Conservation (phyloP, 2,329 filamentous ascomycete genomes). For the Claviceps digitariae region DNA sequence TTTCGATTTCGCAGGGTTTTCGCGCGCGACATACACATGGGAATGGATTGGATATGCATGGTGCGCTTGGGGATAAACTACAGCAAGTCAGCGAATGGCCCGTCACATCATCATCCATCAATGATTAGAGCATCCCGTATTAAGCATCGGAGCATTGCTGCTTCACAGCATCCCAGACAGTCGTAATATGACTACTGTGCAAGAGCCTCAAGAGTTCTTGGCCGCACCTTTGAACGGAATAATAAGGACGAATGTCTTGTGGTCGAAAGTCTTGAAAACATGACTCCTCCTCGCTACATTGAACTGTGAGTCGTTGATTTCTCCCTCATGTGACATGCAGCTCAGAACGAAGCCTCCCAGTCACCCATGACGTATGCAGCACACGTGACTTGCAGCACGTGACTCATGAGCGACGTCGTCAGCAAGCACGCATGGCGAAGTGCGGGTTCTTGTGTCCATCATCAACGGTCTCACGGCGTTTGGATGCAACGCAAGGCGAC, state of each 20-base stretch:
- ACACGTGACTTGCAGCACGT: too few species aligned
- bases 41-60: slow-evolving; percentile 82
- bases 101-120: not conserved
- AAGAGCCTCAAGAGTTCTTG: not conserved
- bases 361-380: too few species aligned
- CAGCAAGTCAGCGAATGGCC: not conserved
- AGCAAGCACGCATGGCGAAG: too few species aligned
- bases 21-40: slow-evolving; percentile 79
- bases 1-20: slow-evolving; percentile 19
- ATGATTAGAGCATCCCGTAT: too few species aligned
- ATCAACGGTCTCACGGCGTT: too few species aligned
- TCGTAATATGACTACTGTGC: not conserved
- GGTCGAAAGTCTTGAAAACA: not conserved
- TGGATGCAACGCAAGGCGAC: too few species aligned
- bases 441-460: too few species aligned
- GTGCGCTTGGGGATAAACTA: slow-evolving; percentile 10
- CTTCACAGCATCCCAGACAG: too few species aligned
- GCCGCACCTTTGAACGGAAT: not conserved
- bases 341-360: too few species aligned
- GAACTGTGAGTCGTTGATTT: not conserved
- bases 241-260: not conserved
- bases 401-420: too few species aligned
- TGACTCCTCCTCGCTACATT: not conserved
- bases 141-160: too few species aligned
- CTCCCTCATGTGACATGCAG: not conserved